These are phyloP conservation scores for Saturnispora quitensis DNA, from an alignment of 805 yeast genomes.

Conservation along the genomic window DNA sequence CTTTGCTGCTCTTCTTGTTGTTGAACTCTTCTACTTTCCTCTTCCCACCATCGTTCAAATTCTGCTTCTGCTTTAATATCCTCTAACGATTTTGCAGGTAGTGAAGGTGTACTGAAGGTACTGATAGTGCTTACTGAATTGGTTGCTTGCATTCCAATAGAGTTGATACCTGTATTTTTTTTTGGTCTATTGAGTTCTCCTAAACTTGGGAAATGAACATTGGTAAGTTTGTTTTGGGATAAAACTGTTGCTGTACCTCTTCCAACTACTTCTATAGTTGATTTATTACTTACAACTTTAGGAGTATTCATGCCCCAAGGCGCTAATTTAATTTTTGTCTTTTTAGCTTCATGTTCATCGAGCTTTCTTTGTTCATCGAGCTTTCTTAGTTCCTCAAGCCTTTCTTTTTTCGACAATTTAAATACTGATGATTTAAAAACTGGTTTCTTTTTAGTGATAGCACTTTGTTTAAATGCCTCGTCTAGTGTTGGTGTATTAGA, in stretches of 20 bases:
- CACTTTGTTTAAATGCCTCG: constrained; percentile 1
- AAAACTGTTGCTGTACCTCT: constrained; percentile 18
- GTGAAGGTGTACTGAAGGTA: neutral
- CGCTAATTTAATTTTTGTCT: neutral
- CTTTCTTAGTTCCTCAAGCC: constrained; percentile 6
- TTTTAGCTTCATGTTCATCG: constrained; percentile 5
- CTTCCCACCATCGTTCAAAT: constrained; percentile 83
- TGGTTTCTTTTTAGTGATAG: neutral
- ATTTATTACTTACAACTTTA: constrained; percentile 7
- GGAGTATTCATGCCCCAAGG: constrained; percentile 13
- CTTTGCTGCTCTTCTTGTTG: constrained; percentile 21
- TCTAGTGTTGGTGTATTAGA: constrained; percentile 2
- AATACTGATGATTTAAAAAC: constrained; percentile 3
- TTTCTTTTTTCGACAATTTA: constrained; percentile 16
- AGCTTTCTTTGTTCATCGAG: constrained; percentile 3
- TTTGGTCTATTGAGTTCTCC: constrained; percentile 8
- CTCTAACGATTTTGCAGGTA: constrained; percentile 32
- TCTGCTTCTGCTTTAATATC: constrained; percentile 77
- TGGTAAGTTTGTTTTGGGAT: constrained; percentile 33
- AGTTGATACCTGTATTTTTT: neutral
- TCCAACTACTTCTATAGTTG: constrained; percentile 2
- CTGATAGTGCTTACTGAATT: neutral
- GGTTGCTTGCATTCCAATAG: neutral
- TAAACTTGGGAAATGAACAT: constrained; percentile 16
- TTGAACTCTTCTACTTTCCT: constrained; percentile 63